Base-by-base conservation (phyloP, 1,284 basidiomycete species). In the Wallemia ichthyophaga region DNA sequence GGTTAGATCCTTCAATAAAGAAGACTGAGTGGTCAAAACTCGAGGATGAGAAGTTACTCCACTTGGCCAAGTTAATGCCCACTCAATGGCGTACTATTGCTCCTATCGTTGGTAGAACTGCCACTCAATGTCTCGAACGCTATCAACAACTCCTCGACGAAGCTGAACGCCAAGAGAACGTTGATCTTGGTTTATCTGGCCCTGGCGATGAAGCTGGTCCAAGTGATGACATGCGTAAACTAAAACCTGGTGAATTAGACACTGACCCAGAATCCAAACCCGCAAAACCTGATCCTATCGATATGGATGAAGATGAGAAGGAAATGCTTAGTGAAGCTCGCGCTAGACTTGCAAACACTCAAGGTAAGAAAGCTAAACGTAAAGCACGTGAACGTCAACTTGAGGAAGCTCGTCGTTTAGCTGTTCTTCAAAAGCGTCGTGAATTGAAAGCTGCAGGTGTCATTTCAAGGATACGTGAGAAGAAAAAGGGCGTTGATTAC, bases 81-180 rank as follows among this genome's bases (percentile, higher is more conserved):
- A 98, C 94, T 0, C 94, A 99, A 75, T 99, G 94, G 94, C 82
- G 94, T 24, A 96, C 94, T 25, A 95, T 99, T 66, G 92, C 94
- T 5, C 94, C 94, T 58, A 92, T 96, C 63, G 94, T 99, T 59
- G 94, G 94, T 25, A 79, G 94, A n/a, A 98, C 94, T 0, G 94
- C 94, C 0, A 95, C 87, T 0, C 94, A 99, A 68, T 99, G 94
- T 73, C 73, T 98, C 53, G 94, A 99, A 69, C 81, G 94, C 27
- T 99, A 99, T 70, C 94, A 99, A 70, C 94, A 89, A 69, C 76
- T 99, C 1, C 73, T 98, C 56, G 94, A 99, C 69, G 91, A 98
- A 68, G 94, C 92, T 1, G 94, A 95, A 71, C 81, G 82, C 31
- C 85, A 86, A 71, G 91, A 94, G 68, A 85, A 84, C 61, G 86